Percentiles rank a stretch among this genome's conserved stretches.
These are phyloP conservation scores for Penicillium hesseltinei DNA, from an alignment of 2,329 filamentous ascomycete species.

Conservation along the genomic window DNA sequence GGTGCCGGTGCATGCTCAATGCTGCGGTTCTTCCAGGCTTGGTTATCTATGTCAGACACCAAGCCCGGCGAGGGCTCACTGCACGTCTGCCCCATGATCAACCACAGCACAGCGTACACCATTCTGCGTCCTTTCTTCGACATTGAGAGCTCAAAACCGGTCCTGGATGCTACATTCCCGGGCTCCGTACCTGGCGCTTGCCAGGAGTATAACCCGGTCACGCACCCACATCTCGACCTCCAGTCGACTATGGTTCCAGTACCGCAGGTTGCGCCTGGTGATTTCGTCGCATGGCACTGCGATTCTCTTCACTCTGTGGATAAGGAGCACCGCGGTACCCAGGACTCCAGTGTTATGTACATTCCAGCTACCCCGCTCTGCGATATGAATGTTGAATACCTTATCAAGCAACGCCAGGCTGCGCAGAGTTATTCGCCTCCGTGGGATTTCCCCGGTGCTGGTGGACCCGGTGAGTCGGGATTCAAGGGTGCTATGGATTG, in stretches of 20 bases:
- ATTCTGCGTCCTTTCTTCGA: slow-evolving; percentile 82
- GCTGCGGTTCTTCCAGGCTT: slow-evolving; percentile 88
- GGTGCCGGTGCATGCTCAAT: slow-evolving; percentile 79
- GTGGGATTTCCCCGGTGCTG: slow-evolving; percentile 66
- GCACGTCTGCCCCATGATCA: slow-evolving; percentile 74
- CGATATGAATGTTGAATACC: slow-evolving; percentile 68
- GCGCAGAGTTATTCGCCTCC: slow-evolving; percentile 67
- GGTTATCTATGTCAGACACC: slow-evolving; percentile 73
- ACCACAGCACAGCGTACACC: slow-evolving; percentile 73
- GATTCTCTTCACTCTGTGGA: slow-evolving; percentile 82
- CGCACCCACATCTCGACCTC: slow-evolving; percentile 70
- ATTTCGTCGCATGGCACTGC: slow-evolving; percentile 78
- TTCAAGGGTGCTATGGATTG: slow-evolving; percentile 42
- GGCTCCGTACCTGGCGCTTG: slow-evolving; percentile 67
- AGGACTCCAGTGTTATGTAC: slow-evolving; percentile 82
- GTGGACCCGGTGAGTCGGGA: slow-evolving; percentile 42
- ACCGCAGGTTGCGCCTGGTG: slow-evolving; percentile 66
- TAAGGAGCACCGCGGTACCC: slow-evolving; percentile 66
- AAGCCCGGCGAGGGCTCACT: slow-evolving; percentile 75
- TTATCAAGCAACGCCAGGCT: slow-evolving; percentile 66
- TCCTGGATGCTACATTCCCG: slow-evolving; percentile 55
- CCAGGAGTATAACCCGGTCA: slow-evolving; percentile 63
- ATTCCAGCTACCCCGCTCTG: slow-evolving; percentile 85
- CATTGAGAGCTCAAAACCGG: slow-evolving; percentile 46
- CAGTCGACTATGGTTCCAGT: slow-evolving; percentile 69